These are phyloP conservation scores for Aureobasidium sp. DNA, from an alignment of 2,329 filamentous ascomycete genomes.

Conservation along the genomic window DNA sequence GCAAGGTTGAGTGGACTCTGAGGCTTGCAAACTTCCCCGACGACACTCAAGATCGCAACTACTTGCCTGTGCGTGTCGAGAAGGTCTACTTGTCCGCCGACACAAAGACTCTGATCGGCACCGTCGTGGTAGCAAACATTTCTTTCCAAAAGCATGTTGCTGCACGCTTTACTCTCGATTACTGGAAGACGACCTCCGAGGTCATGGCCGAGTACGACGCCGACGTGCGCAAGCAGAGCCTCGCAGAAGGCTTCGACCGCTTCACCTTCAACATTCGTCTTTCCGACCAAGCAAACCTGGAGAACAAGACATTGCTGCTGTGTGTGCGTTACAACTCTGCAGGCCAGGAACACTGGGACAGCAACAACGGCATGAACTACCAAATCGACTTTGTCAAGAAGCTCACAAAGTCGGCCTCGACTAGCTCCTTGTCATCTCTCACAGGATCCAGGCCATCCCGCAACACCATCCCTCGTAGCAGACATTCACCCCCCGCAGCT, in stretches of 20 bases:
- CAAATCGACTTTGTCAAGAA: conserved; percentile 90
- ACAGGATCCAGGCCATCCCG: conserved; percentile 26
- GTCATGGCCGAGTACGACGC: conserved; percentile 81
- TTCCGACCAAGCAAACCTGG: conserved; percentile 82
- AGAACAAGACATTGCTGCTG: conserved; percentile 86
- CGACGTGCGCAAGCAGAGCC: conserved; percentile 63
- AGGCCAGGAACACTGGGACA: conserved; percentile 90
- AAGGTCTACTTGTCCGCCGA: conserved; percentile 80
- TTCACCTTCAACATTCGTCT: conserved; percentile 95
- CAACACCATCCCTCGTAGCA: conserved; percentile 44
- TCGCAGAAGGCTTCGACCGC: conserved; percentile 63
- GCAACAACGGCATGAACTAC: conserved; percentile 80
- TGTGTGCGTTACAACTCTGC: conserved; percentile 83
- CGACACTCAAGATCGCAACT: conserved; percentile 55
- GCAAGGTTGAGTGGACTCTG: conserved; percentile 76
- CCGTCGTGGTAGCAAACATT: conserved; percentile 77
- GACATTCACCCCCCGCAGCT: conserved; percentile 41
- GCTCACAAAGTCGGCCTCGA: conserved; percentile 41
- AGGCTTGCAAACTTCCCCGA: conserved; percentile 74
- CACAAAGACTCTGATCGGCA: conserved; percentile 78
- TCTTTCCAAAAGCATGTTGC: conserved; percentile 82
- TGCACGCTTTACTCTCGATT: conserved; percentile 93
- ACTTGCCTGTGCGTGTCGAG: conserved; percentile 70
- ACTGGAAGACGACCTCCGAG: conserved; percentile 98
- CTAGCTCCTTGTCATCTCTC: conserved; percentile 35